Evolutionary conservation across 2,329 filamentous ascomycete genomes (phyloP).

Genomic region (Cryphonectria nitschkei): DNA sequence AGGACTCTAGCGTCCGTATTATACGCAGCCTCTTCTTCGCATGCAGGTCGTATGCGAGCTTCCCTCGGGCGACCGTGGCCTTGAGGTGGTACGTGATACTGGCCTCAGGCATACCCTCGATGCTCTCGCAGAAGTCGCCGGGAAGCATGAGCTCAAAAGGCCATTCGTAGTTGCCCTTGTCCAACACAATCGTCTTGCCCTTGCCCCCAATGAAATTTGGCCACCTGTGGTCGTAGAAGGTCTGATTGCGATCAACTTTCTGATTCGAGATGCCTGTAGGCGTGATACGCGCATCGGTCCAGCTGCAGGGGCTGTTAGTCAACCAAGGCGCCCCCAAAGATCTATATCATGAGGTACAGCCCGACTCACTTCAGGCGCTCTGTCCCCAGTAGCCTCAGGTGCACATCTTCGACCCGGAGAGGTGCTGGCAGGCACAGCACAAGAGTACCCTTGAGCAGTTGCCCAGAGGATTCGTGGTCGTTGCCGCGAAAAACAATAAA

Average conservation of each 20-base stretch:
- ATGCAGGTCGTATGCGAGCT: conserved; percentile 84
- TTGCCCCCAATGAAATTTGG: conserved; percentile 63
- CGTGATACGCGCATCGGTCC: conserved; percentile 56
- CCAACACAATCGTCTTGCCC: conserved; percentile 61
- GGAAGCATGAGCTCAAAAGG: conserved; percentile 77
- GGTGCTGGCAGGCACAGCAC: conserved; percentile 73
- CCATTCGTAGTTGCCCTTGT: conserved; percentile 81
- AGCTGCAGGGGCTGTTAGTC: conserved; percentile 42
- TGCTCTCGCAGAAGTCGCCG: conserved; percentile 77
- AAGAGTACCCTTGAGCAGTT: conserved; percentile 72
- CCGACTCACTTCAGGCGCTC: conserved; percentile 68
- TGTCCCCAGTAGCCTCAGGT: conserved; percentile 71
- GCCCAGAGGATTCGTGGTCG: conserved; percentile 75
- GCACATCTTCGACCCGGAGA: conserved; percentile 73
- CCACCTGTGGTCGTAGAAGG: conserved; percentile 73
- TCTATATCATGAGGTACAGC: not conserved
- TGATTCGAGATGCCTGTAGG: conserved; percentile 63
- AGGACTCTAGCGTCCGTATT: conserved; percentile 76
- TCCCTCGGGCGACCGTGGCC: conserved; percentile 83
- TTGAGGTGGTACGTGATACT: conserved; percentile 91
- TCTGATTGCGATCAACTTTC: conserved; percentile 60
- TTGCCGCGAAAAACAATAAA: conserved; percentile 78
- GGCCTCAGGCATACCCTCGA: conserved; percentile 85
- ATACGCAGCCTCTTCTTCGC: conserved; percentile 78
- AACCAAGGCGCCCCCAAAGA: not conserved